Evolutionary conservation across 805 yeast genomes (phyloP).

Genomic region (Wickerhamiella occidentalis): DNA sequence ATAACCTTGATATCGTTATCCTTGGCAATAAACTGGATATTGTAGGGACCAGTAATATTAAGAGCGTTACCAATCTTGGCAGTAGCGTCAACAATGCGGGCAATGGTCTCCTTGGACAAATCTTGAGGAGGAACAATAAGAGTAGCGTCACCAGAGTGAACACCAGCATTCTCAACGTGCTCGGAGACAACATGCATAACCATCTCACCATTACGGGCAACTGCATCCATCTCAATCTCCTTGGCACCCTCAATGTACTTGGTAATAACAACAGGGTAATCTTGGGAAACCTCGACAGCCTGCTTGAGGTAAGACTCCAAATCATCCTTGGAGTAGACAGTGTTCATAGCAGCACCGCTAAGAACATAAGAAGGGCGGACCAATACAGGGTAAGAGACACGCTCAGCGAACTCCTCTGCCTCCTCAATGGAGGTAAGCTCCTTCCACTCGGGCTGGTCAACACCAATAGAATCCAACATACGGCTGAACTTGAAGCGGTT

Average conservation of each 20-base stretch:
- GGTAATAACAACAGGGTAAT: constrained; percentile 94
- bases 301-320: constrained; percentile 76
- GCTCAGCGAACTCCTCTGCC: constrained; percentile 84
- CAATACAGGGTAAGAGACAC: constrained; percentile 84
- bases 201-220: constrained; percentile 86
- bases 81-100: constrained; percentile 85
- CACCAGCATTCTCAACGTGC: constrained; percentile 98
- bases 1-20: constrained; percentile 93
- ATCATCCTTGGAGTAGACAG: constrained; percentile 82
- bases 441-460: constrained; percentile 99
- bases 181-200: constrained; percentile 96
- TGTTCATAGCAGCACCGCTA: constrained; percentile 99
- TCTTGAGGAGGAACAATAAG: constrained; percentile 95
- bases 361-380: constrained; percentile 96
- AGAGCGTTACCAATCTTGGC: constrained; percentile 92
- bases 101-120: constrained; percentile 79
- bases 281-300: constrained; percentile 96
- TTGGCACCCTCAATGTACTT: constrained; percentile 93
- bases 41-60: constrained; percentile 94
- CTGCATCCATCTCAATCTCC: constrained; percentile 98
- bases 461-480: constrained; percentile 91
- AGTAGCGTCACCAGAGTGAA: constrained; percentile 98
- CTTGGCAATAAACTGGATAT: constrained; percentile 93
- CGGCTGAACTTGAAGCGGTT: constrained; percentile 95
- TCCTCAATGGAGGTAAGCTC: constrained; percentile 86